Percentiles rank a stretch among this genome's conserved stretches.
Evolutionary conservation across 257 asterid genomes (phyloP).

Genomic region (Ocimum tenuiflorum): DNA sequence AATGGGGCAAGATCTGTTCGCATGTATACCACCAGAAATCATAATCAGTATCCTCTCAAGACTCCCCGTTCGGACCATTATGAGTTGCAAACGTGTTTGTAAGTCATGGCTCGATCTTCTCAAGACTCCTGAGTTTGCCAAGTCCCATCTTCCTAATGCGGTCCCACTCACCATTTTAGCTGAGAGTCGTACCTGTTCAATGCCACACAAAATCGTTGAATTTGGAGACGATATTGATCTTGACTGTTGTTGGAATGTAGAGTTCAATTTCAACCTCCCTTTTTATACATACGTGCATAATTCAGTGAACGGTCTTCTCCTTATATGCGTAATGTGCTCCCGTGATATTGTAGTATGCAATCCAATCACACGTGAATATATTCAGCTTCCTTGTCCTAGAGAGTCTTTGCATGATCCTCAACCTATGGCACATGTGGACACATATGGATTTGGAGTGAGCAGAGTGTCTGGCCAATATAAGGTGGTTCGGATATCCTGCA

Average conservation of each 20-base stretch:
- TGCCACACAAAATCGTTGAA: conserved; percentile 1
- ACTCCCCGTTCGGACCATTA: conserved; percentile 21
- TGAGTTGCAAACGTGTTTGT: conserved; percentile 29
- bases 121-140: background rate
- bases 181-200: no score
- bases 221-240: conserved; percentile 13
- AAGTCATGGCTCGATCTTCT: conserved; percentile 7
- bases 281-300: background rate
- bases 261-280: background rate
- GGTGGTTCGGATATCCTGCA: conserved; percentile 19
- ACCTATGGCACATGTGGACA: no score
- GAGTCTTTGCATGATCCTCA: no score
- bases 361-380: conserved; percentile 31
- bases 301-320: conserved; percentile 17
- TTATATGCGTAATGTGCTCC: background rate
- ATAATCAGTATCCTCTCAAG: conserved; percentile 27
- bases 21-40: conserved; percentile 25
- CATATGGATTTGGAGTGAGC: conserved; percentile 40
- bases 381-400: conserved; percentile 20
- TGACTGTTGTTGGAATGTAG: no score
- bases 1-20: background rate
- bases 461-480: conserved; percentile 17
- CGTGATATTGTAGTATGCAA: no score
- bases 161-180: no score
- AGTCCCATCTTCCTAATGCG: background rate